Percentiles rank a stretch among this genome's conserved stretches.
Conservation (phyloP, 1,284 basidiomycete genomes). For the Wallemia mellicola region DNA sequence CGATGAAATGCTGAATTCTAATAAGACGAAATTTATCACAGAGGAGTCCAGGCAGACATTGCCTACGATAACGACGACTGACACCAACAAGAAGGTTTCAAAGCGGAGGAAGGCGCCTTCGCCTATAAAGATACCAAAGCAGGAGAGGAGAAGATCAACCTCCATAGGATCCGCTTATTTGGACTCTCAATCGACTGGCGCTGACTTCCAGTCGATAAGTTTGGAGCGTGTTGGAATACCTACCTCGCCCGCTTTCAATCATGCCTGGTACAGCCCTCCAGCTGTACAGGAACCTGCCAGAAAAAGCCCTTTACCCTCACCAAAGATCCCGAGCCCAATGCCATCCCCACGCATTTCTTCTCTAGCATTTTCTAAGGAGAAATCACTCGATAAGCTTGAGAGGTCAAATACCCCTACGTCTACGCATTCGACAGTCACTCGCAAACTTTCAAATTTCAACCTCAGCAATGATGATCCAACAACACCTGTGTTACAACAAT, state of each 20-base stretch:
- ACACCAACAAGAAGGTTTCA: not conserved
- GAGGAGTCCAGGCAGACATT: not conserved
- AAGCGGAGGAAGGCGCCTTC: not conserved
- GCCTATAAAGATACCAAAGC: not conserved
- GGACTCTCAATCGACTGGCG: too few species aligned
- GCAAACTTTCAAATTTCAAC: not conserved
- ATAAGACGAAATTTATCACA: not conserved
- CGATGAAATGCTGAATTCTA: not conserved
- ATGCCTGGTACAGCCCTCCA: not conserved
- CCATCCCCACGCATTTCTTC: not conserved
- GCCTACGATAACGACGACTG: not conserved
- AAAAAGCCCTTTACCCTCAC: not conserved
- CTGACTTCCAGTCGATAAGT: too few species aligned
- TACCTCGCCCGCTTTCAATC: not conserved
- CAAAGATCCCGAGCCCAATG: not conserved
- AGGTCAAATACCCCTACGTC: not conserved
- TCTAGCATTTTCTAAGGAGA: not conserved
- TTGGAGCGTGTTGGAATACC: not conserved
- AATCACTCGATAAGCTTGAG: too few species aligned
- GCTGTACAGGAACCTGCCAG: too few species aligned
- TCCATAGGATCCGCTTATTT: not conserved
- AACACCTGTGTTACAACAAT: not conserved
- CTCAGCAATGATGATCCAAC: not conserved
- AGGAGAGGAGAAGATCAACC: not conserved
- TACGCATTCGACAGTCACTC: not conserved